A percentile compares a stretch with the other conserved stretches of the same genome.
These are phyloP conservation scores for Boletus tomentosulus DNA, from an alignment of 768 basidiomycete species.

Conservation along the genomic window DNA sequence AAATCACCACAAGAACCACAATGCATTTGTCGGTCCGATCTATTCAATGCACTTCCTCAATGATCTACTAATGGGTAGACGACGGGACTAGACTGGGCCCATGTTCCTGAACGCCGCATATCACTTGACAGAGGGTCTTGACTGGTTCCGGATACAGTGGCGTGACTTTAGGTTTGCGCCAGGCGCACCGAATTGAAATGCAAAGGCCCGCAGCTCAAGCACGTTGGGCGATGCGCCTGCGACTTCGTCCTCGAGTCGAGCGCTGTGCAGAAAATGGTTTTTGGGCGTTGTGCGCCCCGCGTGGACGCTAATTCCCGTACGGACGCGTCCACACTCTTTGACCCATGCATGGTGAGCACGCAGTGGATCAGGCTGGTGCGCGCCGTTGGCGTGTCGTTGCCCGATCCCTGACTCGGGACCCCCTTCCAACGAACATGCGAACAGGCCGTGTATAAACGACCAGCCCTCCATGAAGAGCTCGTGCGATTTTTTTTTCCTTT, in stretches of 20 bases:
- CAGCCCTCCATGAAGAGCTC: not conserved
- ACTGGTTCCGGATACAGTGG: not conserved
- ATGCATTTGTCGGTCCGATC: not conserved
- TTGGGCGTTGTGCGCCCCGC: not conserved
- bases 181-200: not conserved
- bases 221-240: not conserved
- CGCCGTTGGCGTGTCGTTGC: not conserved
- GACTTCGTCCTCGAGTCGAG: not conserved
- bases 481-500: not conserved
- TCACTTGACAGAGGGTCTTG: not conserved
- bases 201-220: not conserved
- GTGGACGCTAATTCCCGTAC: not conserved
- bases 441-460: not conserved
- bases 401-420: not conserved
- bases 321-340: not conserved
- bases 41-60: not conserved
- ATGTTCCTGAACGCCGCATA: not conserved
- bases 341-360: not conserved
- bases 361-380: not conserved
- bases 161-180: slow-evolving; percentile 6
- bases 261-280: not conserved
- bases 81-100: not conserved
- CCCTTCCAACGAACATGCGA: not conserved
- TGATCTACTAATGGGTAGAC: not conserved
- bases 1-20: not conserved